Percentiles rank a stretch among this genome's conserved stretches.
phyloP scores from a whole-genome alignment of 805 yeast species.

The Starmerella floris region DNA sequence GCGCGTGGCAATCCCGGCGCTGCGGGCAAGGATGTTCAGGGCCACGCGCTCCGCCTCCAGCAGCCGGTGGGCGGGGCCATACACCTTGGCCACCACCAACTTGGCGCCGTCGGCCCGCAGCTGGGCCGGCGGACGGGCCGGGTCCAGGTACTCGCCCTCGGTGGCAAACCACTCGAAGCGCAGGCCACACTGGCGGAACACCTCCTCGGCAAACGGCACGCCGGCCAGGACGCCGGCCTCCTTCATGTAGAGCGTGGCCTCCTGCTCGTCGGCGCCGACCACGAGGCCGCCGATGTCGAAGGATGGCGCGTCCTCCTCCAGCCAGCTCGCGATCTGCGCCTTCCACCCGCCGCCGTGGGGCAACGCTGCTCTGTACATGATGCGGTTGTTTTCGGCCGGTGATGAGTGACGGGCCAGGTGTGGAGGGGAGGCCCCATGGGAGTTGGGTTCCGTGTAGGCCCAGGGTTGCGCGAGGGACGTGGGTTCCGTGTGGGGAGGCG shows the following conservation, averaged over 20 bases:
- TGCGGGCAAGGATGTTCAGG: conserved; percentile 63
- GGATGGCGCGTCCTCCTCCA: conserved; percentile 81
- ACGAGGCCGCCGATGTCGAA: conserved; percentile 92
- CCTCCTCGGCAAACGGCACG: conserved; percentile 78
- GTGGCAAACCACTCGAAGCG: conserved; percentile 55
- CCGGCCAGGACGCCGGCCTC: conserved; percentile 71
- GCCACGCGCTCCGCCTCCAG: conserved; percentile 78
- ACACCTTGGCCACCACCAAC: conserved; percentile 60
- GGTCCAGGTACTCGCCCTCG: conserved; percentile 53
- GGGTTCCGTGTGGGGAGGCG: no score
- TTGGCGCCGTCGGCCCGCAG: conserved; percentile 33
- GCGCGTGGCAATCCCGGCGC: conserved; percentile 79
- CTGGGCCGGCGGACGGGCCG: conserved; percentile 18
- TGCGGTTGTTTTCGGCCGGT: not conserved
- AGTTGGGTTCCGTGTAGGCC: no score
- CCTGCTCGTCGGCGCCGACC: conserved; percentile 62
- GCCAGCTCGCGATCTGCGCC: conserved; percentile 57
- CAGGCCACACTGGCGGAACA: conserved; percentile 61
- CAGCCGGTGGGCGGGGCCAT: conserved; percentile 67
- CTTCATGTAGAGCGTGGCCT: conserved; percentile 72
- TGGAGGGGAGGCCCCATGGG: no score
- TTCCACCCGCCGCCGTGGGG: conserved; percentile 77
- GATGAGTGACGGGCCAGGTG: no score
- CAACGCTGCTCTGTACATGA: conserved; percentile 28
- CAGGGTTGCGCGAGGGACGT: no score